Conservation (phyloP, 768 basidiomycete species). For the Lanmaoa pseudosensibilis region DNA sequence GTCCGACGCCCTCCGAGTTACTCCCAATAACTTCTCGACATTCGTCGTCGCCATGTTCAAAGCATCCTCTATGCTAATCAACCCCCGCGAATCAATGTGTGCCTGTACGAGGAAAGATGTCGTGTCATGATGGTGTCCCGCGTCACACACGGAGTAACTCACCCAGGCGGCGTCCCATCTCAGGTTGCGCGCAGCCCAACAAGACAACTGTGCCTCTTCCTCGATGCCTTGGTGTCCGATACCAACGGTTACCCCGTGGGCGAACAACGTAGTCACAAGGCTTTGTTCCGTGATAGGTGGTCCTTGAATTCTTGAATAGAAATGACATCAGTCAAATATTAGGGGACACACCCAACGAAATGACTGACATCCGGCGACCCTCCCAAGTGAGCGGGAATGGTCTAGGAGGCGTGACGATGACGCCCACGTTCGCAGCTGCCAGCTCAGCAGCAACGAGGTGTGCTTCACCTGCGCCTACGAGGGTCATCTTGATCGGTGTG, state of each 20-base stretch:
- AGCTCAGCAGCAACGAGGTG: conserved; percentile 46
- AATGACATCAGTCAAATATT: neutral
- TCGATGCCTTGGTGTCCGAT: conserved; percentile 45
- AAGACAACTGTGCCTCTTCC: conserved; percentile 70
- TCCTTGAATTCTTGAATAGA: conserved; percentile 54
- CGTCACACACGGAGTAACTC: conserved; percentile 50
- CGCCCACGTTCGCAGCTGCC: conserved; percentile 60
- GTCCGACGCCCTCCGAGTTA: conserved; percentile 17
- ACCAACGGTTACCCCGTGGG: conserved; percentile 63
- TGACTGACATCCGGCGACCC: conserved; percentile 55
- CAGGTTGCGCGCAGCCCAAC: conserved; percentile 82
- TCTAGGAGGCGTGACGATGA: conserved; percentile 63
- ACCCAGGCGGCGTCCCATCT: conserved; percentile 91
- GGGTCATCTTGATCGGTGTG: conserved; percentile 42
- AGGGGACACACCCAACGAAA: neutral
- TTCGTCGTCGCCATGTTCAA: conserved; percentile 43
- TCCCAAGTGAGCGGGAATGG: conserved; percentile 72
- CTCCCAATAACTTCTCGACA: conserved; percentile 44
- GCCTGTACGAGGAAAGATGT: conserved; percentile 23
- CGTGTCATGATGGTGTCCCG: neutral
- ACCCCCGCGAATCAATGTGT: conserved; percentile 39
- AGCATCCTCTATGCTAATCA: conserved; percentile 40
- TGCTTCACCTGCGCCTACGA: conserved; percentile 60
- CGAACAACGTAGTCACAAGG: conserved; percentile 59
- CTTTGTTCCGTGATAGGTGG: conserved; percentile 67